Evolutionary conservation across 2,329 filamentous ascomycete species (phyloP).

Genomic region (Neopestalotiopsis rosae): DNA sequence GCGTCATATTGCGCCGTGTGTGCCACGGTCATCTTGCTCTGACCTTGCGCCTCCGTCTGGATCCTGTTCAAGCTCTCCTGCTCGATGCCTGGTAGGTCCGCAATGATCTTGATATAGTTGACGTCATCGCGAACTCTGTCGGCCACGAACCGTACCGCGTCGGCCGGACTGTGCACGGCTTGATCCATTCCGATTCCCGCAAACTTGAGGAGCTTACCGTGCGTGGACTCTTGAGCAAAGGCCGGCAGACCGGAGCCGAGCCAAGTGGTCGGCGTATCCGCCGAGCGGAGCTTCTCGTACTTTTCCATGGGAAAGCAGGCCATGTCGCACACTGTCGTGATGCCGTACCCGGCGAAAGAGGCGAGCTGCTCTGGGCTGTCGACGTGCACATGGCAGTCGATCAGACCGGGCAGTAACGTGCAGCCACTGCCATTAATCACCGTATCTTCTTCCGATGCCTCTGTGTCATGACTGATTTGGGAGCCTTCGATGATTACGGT

Average conservation of each 20-base stretch:
- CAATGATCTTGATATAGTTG: conserved; percentile 37
- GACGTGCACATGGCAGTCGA: conserved; percentile 33
- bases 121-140: conserved; percentile 25
- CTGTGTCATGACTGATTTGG: conserved; percentile 22
- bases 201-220: conserved; percentile 24
- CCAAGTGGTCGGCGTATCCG: conserved; percentile 25
- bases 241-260: conserved; percentile 25
- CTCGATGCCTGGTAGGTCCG: conserved; percentile 28
- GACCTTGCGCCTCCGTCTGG: conserved; percentile 27
- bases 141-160: conserved; percentile 25
- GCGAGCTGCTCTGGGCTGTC: conserved; percentile 24
- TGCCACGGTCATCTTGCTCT: conserved; percentile 31
- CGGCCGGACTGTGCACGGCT: conserved; percentile 24
- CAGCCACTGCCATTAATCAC: conserved; percentile 29
- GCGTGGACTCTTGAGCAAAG: conserved; percentile 26
- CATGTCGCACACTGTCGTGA: conserved; percentile 18
- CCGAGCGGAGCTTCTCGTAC: conserved; percentile 20
- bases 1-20: conserved; percentile 32
- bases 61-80: conserved; percentile 30
- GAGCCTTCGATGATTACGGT: conserved; percentile 27
- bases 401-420: conserved; percentile 30
- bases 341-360: conserved; percentile 22
- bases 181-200: conserved; percentile 19
- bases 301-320: conserved; percentile 21
- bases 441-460: conserved; percentile 4